Percentiles rank a stretch among this genome's conserved stretches.
Conservation (phyloP, 1,139 yeast species). For the Saccharomyces hybrid region DNA sequence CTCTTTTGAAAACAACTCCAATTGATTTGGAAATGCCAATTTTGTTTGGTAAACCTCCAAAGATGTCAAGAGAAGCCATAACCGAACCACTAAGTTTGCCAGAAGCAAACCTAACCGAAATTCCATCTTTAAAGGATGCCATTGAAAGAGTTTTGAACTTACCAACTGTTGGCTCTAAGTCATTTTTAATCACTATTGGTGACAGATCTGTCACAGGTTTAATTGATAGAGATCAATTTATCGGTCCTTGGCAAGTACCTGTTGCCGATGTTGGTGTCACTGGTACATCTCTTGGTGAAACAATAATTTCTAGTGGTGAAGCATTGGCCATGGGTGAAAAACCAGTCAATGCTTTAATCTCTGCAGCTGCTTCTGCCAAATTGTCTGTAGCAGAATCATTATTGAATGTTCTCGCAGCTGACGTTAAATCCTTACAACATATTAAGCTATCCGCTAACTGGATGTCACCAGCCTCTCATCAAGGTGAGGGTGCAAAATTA, state of each 20-base stretch:
- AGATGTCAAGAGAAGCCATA: slow-evolving; percentile 72
- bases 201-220: slow-evolving; percentile 95
- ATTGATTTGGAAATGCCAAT: slow-evolving; percentile 95
- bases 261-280: slow-evolving; percentile 99
- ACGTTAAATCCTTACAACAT: slow-evolving; percentile 63
- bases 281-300: slow-evolving; percentile 71
- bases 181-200: slow-evolving; percentile 91
- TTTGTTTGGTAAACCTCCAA: slow-evolving; percentile 96
- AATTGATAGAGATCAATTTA: slow-evolving; percentile 96
- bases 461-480: slow-evolving; percentile 97
- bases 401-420: slow-evolving; percentile 84
- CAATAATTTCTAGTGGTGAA: slow-evolving; percentile 73
- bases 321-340: slow-evolving; percentile 97
- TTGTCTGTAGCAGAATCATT: slow-evolving; percentile 94
- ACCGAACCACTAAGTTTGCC: slow-evolving; percentile 55
- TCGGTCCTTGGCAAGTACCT: slow-evolving; percentile 99
- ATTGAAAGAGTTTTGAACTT: slow-evolving; percentile 73
- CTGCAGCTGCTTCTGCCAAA: slow-evolving; percentile 94
- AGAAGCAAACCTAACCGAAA: slow-evolving; percentile 39
- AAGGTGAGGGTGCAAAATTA: slow-evolving; percentile 91
- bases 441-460: slow-evolving; percentile 93
- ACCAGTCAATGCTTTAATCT: slow-evolving; percentile 82
- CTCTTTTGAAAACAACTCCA: slow-evolving; percentile 68
- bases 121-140: slow-evolving; percentile 50
- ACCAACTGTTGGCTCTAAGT: slow-evolving; percentile 94